These are phyloP conservation scores for Xerocomus cyaneibrunnescens DNA, from an alignment of 1,284 basidiomycete genomes.

Conservation along the genomic window DNA sequence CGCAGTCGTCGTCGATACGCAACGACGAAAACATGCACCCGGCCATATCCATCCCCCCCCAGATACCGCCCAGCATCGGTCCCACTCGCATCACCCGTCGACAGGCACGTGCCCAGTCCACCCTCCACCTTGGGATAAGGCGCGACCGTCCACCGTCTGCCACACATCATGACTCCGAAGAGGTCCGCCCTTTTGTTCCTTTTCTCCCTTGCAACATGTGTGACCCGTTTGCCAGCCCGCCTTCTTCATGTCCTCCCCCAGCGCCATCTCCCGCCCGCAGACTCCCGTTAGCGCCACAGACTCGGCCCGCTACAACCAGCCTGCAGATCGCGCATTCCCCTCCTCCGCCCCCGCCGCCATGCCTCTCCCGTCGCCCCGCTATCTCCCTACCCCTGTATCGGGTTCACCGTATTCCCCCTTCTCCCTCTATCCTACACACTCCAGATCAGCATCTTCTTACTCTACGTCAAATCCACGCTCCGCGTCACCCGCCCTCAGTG, in stretches of 20 bases:
- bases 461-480: conserved; percentile 51
- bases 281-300: conserved; percentile 40
- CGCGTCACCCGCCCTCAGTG: conserved; percentile 61
- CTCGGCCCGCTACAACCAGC: conserved; percentile 29
- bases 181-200: conserved; percentile 30
- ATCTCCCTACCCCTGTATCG: conserved; percentile 35
- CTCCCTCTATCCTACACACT: conserved; percentile 39
- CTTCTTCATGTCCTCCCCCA: conserved; percentile 35
- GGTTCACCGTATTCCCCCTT: conserved; percentile 35
- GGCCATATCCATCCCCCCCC: conserved; percentile 33
- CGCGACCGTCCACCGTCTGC: conserved; percentile 27
- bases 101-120: conserved; percentile 40
- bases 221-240: conserved; percentile 24
- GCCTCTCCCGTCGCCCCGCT: conserved; percentile 33
- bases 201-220: neutral
- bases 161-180: conserved; percentile 32
- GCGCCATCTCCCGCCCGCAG: conserved; percentile 42
- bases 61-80: conserved; percentile 54
- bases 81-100: conserved; percentile 53
- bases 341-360: conserved; percentile 18
- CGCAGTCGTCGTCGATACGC: conserved; percentile 32
- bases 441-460: conserved; percentile 46
- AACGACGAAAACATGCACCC: conserved; percentile 32
- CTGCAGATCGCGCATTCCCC: conserved; percentile 24
- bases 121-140: conserved; percentile 38